phyloP scores from a whole-genome alignment of 306 rosid genomes.

The Quercus engelmannii region DNA sequence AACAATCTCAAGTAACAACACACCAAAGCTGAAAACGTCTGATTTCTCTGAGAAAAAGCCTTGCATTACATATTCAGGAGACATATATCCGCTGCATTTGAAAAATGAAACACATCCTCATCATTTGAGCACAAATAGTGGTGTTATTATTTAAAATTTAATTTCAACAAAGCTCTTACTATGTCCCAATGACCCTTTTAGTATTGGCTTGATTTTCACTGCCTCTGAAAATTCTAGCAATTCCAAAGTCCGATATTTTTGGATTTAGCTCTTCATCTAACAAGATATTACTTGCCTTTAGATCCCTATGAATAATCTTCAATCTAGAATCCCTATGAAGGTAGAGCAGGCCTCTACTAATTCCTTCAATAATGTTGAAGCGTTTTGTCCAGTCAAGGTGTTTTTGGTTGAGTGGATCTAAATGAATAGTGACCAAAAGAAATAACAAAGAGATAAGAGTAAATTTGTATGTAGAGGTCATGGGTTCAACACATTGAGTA shows the following conservation, averaged over 20 bases:
- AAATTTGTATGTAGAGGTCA: too few relatives aligned
- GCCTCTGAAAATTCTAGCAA: conserved; percentile 27
- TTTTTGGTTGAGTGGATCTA: too few relatives aligned
- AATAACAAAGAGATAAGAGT: too few relatives aligned
- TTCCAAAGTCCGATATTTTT: conserved; percentile 37
- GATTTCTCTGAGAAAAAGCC: conserved; percentile 34
- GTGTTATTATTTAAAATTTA: too few relatives aligned
- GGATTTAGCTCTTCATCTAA: conserved; percentile 32
- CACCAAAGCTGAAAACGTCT: conserved; percentile 34
- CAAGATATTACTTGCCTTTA: conserved; percentile 35
- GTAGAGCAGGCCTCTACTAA: conserved; percentile 29
- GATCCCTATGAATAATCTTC: conserved; percentile 37
- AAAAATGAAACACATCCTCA: neutral
- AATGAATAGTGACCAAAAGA: too few relatives aligned
- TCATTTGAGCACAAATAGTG: neutral
- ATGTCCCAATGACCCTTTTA: conserved; percentile 36
- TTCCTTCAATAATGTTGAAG: conserved; percentile 32
- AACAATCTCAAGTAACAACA: conserved; percentile 29
- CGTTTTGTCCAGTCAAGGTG: conserved; percentile 15
- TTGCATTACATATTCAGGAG: conserved; percentile 35
- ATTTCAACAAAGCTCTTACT: conserved; percentile 17
- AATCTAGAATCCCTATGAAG: conserved; percentile 38
- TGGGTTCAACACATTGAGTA: too few relatives aligned
- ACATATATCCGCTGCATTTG: conserved; percentile 35
- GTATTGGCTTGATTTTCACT: conserved; percentile 26